Conservation (phyloP, 1,284 basidiomycete genomes). For the Hymenochaete sp. region DNA sequence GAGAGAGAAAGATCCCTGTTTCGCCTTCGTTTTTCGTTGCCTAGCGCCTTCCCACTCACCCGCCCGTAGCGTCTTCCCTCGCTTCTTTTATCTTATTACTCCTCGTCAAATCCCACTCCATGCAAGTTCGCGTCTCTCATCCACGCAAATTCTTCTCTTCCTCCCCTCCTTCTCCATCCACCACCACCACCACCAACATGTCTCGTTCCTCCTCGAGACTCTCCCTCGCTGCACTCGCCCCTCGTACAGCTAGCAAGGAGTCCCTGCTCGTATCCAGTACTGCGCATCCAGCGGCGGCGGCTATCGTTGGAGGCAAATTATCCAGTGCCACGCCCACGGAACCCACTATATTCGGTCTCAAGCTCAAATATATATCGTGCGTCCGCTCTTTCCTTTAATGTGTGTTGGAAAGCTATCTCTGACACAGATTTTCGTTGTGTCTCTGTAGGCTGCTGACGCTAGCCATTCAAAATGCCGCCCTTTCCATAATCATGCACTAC, state of each 20-base stretch:
- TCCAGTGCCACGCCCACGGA: slow-evolving; percentile 20
- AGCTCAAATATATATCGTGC: slow-evolving; percentile 75
- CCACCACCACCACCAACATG: neutral
- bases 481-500: slow-evolving; percentile 93
- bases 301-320: neutral
- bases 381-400: slow-evolving; percentile 27
- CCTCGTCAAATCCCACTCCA: neutral
- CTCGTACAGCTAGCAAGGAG: slow-evolving; percentile 9
- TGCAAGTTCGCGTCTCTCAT: slow-evolving; percentile 10
- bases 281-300: neutral
- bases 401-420: neutral
- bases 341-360: slow-evolving; percentile 59
- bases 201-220: slow-evolving; percentile 4
- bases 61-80: slow-evolving; percentile 1
- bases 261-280: slow-evolving; percentile 4
- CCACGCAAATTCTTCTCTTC: neutral
- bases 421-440: slow-evolving; percentile 7
- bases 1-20: too few species aligned
- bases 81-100: neutral
- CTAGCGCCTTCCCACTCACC: too few species aligned
- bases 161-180: neutral
- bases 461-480: slow-evolving; percentile 85
- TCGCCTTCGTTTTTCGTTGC: too few species aligned
- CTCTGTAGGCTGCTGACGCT: slow-evolving; percentile 71
- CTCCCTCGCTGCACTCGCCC: neutral